Conservation (phyloP, 805 yeast species). For the Ogataea methanolica region DNA sequence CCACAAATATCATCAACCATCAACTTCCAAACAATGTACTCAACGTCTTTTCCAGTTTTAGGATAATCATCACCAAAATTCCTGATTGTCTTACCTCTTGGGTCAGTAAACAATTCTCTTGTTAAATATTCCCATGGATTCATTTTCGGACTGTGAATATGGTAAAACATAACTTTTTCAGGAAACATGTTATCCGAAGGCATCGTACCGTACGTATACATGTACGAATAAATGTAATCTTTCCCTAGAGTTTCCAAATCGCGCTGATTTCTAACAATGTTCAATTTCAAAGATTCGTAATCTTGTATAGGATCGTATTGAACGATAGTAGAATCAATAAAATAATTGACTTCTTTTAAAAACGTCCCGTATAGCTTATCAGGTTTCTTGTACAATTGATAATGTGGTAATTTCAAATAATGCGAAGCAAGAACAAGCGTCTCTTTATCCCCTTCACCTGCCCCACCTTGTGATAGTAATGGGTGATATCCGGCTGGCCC, state of each 20-base stretch:
- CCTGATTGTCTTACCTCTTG: constrained; percentile 7
- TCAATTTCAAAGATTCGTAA: constrained; percentile 16
- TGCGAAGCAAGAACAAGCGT: constrained; percentile 66
- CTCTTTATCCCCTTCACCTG: constrained; percentile 80
- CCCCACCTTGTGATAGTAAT: constrained; percentile 54
- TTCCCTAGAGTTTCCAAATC: constrained; percentile 4
- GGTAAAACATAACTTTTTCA: constrained; percentile 26
- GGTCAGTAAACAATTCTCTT: constrained; percentile 15
- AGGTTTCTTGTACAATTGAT: constrained; percentile 40
- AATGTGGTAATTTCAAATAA: constrained; percentile 39
- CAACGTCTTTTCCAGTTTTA: constrained; percentile 18
- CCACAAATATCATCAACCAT: constrained; percentile 21
- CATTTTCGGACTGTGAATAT: constrained; percentile 45
- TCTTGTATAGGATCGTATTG: constrained; percentile 28
- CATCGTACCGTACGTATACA: constrained; percentile 11
- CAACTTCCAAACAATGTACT: constrained; percentile 22
- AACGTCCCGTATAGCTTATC: constrained; percentile 24
- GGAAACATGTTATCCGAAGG: constrained; percentile 11
- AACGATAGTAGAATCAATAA: constrained; percentile 25
- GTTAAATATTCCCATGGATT: constrained; percentile 36
- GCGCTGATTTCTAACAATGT: constrained; percentile 4
- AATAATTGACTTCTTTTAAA: constrained; percentile 16
- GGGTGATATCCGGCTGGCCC: constrained; percentile 62
- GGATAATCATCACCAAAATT: constrained; percentile 18
- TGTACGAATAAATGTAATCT: constrained; percentile 15